Evolutionary conservation across 805 yeast species (phyloP).

Genomic region (Aciculoconidium aculeatum): DNA sequence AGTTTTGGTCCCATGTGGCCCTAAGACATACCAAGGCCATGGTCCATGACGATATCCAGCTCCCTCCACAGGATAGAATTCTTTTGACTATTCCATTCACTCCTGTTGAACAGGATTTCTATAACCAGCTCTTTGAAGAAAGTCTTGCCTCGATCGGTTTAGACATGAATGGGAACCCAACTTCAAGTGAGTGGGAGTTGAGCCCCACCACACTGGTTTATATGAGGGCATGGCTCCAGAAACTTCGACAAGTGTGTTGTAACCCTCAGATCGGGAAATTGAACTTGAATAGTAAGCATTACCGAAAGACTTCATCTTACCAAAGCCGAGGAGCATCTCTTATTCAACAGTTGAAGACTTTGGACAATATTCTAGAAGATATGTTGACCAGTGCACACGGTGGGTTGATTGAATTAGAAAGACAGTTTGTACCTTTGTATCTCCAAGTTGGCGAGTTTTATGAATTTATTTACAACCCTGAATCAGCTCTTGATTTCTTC

Average conservation of each 20-base stretch:
- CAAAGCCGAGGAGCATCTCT: constrained; percentile 13
- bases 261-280: constrained; percentile 56
- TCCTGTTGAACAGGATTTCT: constrained; percentile 80
- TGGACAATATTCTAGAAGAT: constrained; percentile 62
- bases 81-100: constrained; percentile 71
- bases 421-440: constrained; percentile 37
- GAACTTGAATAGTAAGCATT: constrained; percentile 17
- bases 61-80: constrained; percentile 75
- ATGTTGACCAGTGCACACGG: constrained; percentile 56
- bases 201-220: constrained; percentile 31
- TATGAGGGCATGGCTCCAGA: constrained; percentile 66
- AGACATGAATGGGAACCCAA: constrained; percentile 46
- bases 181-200: constrained; percentile 44
- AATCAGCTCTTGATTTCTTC: constrained; percentile 45
- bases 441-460: constrained; percentile 63
- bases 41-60: constrained; percentile 68
- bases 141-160: constrained; percentile 55
- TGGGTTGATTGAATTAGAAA: constrained; percentile 43
- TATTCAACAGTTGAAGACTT: constrained; percentile 30
- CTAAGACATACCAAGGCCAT: constrained; percentile 79
- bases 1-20: constrained; percentile 49
- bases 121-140: constrained; percentile 55
- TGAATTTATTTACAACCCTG: constrained; percentile 53
- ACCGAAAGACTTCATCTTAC: constrained; percentile 14
- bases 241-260: constrained; percentile 74